Evolutionary conservation across 73 alveolate species (phyloP).

Genomic region (Tetrahymena elliotti): DNA sequence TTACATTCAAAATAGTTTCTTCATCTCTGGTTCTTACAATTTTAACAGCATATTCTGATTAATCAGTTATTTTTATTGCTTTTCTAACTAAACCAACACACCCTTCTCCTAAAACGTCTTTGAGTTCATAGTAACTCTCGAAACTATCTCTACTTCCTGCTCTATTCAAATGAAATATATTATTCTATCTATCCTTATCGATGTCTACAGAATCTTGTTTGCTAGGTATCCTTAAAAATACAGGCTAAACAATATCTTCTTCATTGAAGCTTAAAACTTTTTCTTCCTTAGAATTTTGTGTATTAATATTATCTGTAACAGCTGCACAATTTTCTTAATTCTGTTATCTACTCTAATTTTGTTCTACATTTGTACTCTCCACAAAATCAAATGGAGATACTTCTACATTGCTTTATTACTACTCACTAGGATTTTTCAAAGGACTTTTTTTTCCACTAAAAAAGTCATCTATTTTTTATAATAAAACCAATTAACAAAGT

Average conservation of each 20-base stretch:
- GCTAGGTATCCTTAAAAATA: background rate
- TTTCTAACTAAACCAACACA: constrained; percentile 32
- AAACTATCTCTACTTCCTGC: background rate
- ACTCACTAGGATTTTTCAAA: background rate
- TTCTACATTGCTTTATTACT: background rate
- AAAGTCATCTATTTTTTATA: background rate
- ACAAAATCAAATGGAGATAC: background rate
- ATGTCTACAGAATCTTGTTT: background rate
- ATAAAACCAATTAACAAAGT: background rate
- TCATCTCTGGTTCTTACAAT: constrained; percentile 32
- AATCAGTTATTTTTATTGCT: background rate
- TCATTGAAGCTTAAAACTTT: background rate
- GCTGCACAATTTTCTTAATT: background rate
- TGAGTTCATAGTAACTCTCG: background rate
- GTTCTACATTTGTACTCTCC: background rate
- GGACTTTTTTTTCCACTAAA: background rate
- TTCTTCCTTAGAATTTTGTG: background rate
- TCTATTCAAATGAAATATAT: background rate
- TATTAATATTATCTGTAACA: background rate
- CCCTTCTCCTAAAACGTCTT: constrained; percentile 47
- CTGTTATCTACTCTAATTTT: background rate
- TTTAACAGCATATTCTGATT: constrained; percentile 26
- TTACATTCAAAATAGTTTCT: constrained; percentile 23
- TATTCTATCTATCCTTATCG: background rate
- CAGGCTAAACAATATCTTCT: background rate